Conservation (phyloP, 2,329 filamentous ascomycete genomes). For the Talaromyces sp. region DNA sequence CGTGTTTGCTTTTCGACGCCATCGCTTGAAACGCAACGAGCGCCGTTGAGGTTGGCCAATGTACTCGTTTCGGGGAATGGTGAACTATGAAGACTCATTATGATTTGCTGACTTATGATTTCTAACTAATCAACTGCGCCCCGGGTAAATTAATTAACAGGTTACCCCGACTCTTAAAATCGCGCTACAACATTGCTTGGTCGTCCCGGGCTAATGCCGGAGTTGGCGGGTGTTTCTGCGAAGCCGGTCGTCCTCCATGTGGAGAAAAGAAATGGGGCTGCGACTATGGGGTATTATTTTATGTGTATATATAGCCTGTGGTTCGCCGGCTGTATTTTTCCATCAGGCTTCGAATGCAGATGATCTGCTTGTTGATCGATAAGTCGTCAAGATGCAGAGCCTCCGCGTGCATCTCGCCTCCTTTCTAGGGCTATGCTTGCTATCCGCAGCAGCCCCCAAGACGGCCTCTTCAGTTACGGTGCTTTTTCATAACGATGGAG, state of each 20-base stretch:
- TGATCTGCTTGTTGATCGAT: not conserved
- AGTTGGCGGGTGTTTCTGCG: not conserved
- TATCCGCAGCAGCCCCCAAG: not conserved
- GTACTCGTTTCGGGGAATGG: not conserved
- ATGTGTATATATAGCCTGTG: not conserved
- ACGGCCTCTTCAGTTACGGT: constrained; percentile 2
- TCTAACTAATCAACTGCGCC: not conserved
- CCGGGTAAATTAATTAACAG: not conserved
- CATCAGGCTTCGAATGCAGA: too few species aligned
- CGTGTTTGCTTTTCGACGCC: not conserved
- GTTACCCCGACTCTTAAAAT: not conserved
- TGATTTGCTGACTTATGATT: not conserved
- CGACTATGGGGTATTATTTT: not conserved
- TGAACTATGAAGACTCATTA: not conserved
- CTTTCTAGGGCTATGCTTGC: constrained; percentile 3
- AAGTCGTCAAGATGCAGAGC: not conserved
- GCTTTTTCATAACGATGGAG: constrained; percentile 7
- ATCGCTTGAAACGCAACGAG: not conserved
- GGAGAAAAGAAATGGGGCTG: not conserved
- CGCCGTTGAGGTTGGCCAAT: not conserved
- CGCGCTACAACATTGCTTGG: not conserved
- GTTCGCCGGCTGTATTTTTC: not conserved
- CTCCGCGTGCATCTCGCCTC: not conserved
- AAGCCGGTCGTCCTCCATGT: not conserved
- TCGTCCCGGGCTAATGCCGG: not conserved